Evolutionary conservation across 1,139 yeast genomes (phyloP).

Genomic region (Debaryomycetaceae sp.): DNA sequence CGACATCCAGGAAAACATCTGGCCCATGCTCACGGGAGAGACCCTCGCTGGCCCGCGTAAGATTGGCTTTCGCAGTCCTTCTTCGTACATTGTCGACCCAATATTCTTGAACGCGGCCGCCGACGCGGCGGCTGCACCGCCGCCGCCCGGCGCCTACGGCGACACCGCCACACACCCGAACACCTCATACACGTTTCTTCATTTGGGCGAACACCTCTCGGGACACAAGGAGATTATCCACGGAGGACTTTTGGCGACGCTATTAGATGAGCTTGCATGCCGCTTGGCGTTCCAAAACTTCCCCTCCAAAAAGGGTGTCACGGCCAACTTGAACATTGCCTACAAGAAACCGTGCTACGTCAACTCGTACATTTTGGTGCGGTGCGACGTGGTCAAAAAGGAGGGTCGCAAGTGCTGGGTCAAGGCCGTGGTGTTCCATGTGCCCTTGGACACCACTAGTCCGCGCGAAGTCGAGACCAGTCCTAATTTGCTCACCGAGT

Average conservation of each 20-base stretch:
- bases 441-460: slow-evolving; percentile 15
- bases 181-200: slow-evolving; percentile 31
- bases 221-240: slow-evolving; percentile 53
- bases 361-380: slow-evolving; percentile 30
- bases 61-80: slow-evolving; percentile 31
- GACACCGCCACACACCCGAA: slow-evolving; percentile 6
- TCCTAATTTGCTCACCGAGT: slow-evolving; percentile 29
- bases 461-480: slow-evolving; percentile 16
- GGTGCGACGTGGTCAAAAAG: slow-evolving; percentile 30
- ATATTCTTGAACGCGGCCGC: slow-evolving; percentile 19
- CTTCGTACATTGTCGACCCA: slow-evolving; percentile 34
- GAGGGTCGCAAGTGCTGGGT: slow-evolving; percentile 43
- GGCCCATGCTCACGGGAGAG: slow-evolving; percentile 35
- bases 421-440: slow-evolving; percentile 31
- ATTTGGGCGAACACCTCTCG: slow-evolving; percentile 41
- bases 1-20: slow-evolving; percentile 22
- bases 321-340: slow-evolving; percentile 43
- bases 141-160: slow-evolving; percentile 11
- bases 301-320: slow-evolving; percentile 38
- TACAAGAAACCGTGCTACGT: slow-evolving; percentile 37
- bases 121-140: slow-evolving; percentile 13
- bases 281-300: slow-evolving; percentile 48
- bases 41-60: slow-evolving; percentile 34
- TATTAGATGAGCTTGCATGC: slow-evolving; percentile 51
- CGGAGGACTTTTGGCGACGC: slow-evolving; percentile 53